These are phyloP conservation scores for Dorcoceras hygrometricum DNA, from an alignment of 257 asterid genomes.

Conservation along the genomic window DNA sequence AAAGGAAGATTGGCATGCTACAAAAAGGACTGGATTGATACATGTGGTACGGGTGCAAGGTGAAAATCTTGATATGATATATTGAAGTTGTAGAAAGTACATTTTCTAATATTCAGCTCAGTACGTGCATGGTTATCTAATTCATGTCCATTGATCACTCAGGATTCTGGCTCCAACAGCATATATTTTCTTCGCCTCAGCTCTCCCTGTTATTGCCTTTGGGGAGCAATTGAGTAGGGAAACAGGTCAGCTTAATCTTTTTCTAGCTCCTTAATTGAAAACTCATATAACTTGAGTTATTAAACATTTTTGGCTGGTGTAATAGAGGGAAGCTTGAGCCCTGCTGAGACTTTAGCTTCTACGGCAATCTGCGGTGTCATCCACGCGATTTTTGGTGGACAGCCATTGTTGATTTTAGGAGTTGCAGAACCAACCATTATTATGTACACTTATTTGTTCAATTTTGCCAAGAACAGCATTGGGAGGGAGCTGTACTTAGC, in stretches of 20 bases:
- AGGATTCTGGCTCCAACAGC: slow-evolving; percentile 67
- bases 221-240: slow-evolving; percentile 67
- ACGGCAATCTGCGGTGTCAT: slow-evolving; percentile 85
- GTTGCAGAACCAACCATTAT: slow-evolving; percentile 97
- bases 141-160: slow-evolving; percentile 8
- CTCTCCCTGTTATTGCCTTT: slow-evolving; percentile 60
- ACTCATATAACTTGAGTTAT: background rate
- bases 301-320: background rate
- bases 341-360: slow-evolving; percentile 72
- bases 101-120: background rate
- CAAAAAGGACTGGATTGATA: slow-evolving; percentile 51
- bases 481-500: slow-evolving; percentile 71
- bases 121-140: background rate
- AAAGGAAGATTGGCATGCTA: slow-evolving; percentile 55
- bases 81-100: background rate
- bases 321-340: slow-evolving; percentile 36
- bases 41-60: slow-evolving; percentile 49
- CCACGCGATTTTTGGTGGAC: slow-evolving; percentile 83
- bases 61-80: slow-evolving; percentile 2
- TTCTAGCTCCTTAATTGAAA: background rate
- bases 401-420: slow-evolving; percentile 85
- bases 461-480: slow-evolving; percentile 50
- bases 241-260: slow-evolving; percentile 35
- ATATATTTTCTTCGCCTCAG: slow-evolving; percentile 66
- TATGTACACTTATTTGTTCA: slow-evolving; percentile 77